Evolutionary conservation across 768 basidiomycete genomes (phyloP).

Genomic region (Megacollybia marginata): DNA sequence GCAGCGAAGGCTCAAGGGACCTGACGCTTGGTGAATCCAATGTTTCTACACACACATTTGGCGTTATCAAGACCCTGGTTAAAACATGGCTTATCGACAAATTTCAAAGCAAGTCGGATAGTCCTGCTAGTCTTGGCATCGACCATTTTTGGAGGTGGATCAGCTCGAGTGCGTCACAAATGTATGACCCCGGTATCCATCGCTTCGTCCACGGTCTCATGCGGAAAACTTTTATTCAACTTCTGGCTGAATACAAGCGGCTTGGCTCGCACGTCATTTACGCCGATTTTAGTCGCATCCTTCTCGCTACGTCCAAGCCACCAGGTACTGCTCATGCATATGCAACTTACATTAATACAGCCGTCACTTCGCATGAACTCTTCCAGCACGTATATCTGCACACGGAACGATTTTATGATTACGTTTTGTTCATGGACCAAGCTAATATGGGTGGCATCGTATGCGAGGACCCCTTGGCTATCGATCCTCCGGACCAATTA

Average conservation of each 20-base stretch:
- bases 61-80: conserved; percentile 79
- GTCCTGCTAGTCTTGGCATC: conserved; percentile 63
- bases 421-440: conserved; percentile 90
- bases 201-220: conserved; percentile 92
- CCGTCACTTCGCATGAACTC: conserved; percentile 89
- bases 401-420: conserved; percentile 88
- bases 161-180: conserved; percentile 71
- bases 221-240: conserved; percentile 96
- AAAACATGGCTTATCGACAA: conserved; percentile 89
- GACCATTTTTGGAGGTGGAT: conserved; percentile 99
- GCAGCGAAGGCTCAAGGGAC: conserved; percentile 61
- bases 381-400: conserved; percentile 90
- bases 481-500: conserved; percentile 63
- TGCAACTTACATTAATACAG: conserved; percentile 89
- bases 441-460: conserved; percentile 88
- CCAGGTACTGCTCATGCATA: conserved; percentile 94
- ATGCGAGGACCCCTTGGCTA: conserved; percentile 70
- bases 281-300: conserved; percentile 85
- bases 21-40: conserved; percentile 85
- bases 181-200: conserved; percentile 91
- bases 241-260: conserved; percentile 93
- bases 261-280: conserved; percentile 90
- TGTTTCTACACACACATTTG: conserved; percentile 81
- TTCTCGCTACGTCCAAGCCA: conserved; percentile 92
- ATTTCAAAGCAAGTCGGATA: conserved; percentile 57